Evolutionary conservation across 345 rosid genomes (phyloP), one percentile per base, ranked within the genome.

Genomic region (Euclidium syriacum): DNA sequence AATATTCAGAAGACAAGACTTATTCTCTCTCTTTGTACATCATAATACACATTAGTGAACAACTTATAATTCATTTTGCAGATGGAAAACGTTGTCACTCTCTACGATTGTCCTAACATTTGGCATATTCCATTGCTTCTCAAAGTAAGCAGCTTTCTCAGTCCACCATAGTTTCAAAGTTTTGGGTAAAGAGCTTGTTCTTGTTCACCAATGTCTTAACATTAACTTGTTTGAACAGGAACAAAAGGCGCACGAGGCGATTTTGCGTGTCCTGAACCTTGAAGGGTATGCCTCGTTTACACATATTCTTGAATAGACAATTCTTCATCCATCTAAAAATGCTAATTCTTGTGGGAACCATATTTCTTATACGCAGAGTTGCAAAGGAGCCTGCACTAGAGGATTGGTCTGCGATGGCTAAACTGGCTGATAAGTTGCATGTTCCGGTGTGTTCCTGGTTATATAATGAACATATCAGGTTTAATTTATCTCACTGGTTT

Each of bases 101-200:
- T 95, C 52, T 80, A 83, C 42, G 99, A 95, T 64, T 95, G 92
- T 54, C 77, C 98, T 51, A 95, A 95, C 75, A 95, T 95, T 64
- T 95, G 99, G 99, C 91, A 95, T 52, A 75, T 95, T 68, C 99
- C 99, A 52, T 74, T 86, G 72, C 86, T 95, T 66, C 75, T 95
- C 26, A 82, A 81, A 73, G 99, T 94, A 73, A 77, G 91, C 68
- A 23, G 35, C 52, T 70, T 52, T 48, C 30, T 40, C 23, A 23
- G 20, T 24, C 4, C 26, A 14, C 22, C 19, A 24, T 23, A 26
- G 44, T 48, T 49, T 32, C 39, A 19, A 52, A 33, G 14, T 32
- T 68, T 10, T 18, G 7, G 7, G 29, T 46, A 8, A 43, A 16
- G 3, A 26, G 35, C 2, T 47, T 26, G 19, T 44, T 46, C 30